Base-by-base conservation (phyloP, 129 eudicot species). In the Deinandra increscens region DNA sequence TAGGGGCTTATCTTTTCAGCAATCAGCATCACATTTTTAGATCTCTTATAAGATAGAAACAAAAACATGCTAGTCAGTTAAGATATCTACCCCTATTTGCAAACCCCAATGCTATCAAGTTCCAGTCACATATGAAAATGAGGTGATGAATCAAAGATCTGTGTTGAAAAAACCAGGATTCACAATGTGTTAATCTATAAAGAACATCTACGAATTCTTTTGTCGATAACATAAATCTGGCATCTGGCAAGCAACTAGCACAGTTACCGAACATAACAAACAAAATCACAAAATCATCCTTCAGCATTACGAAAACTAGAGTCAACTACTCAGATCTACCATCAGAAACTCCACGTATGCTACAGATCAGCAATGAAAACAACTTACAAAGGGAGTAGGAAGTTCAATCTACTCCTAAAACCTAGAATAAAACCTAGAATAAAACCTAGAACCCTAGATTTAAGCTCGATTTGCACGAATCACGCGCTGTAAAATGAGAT, bases 361-460 rank as follows among this genome's bases (percentile, higher is more conserved):
- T 18, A 48, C 36, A 76, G 69, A 68, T 68, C 80, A 69, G 29
- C 46, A 20, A 43, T 3, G 12, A 0, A 33, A 42, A 68, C 59
- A 69, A 17, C 11, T 15, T 38, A 5, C 14, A n/a, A 13, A 59
- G 9, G 0, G 7, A 46, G 34, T 44, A 23, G 6, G 9, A 15
- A 65, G 5, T 59, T 54, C 31, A 26, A 11, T 33, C 58, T 5
- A 19, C 43, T 55, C 60, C 78, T 23, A 51, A 33, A 75, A 51
- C 68, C 75, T 58, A 61, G 26, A 78, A 71, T 23, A 51, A 33
- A 75, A 51, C 60, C 78, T 23, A 51, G 22, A 75, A 51, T 23
- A 51, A 33, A 75, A 51, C 68, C 75, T 58, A 61, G 26, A 78
- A 71, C 73, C 79, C 88, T 71, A 81, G 78, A 78, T 81, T 69